Evolutionary conservation across 2,329 filamentous ascomycete species (phyloP).

Genomic region (Bipolaris zeicola): DNA sequence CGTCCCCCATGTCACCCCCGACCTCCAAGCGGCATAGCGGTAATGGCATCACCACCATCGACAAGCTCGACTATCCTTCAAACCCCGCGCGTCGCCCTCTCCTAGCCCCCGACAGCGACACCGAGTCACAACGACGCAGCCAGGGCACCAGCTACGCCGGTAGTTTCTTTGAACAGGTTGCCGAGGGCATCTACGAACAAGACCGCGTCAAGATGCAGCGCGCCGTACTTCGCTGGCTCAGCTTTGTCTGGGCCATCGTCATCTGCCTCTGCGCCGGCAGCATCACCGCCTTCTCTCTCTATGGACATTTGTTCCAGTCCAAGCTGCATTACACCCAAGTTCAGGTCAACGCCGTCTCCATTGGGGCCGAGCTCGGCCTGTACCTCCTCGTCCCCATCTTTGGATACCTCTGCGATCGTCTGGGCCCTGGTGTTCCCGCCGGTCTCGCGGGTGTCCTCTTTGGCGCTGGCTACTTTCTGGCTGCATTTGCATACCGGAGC

Average conservation of each 20-base stretch:
- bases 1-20: slow-evolving; percentile 34
- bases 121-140: slow-evolving; percentile 43
- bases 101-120: slow-evolving; percentile 46
- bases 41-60: slow-evolving; percentile 46
- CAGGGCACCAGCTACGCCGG: slow-evolving; percentile 55
- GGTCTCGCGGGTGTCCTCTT: slow-evolving; percentile 75
- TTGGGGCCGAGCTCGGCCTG: slow-evolving; percentile 83
- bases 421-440: slow-evolving; percentile 78
- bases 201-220: slow-evolving; percentile 61
- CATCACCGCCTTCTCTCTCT: slow-evolving; percentile 91
- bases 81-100: slow-evolving; percentile 50
- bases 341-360: slow-evolving; percentile 88
- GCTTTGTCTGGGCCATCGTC: slow-evolving; percentile 65
- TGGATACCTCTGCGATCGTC: slow-evolving; percentile 89
- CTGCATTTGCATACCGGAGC: slow-evolving; percentile 76
- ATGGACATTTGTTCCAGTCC: slow-evolving; percentile 87
- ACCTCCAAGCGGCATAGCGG: slow-evolving; percentile 41
- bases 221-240: slow-evolving; percentile 59
- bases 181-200: slow-evolving; percentile 63
- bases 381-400: slow-evolving; percentile 91
- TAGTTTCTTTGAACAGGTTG: slow-evolving; percentile 65
- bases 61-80: slow-evolving; percentile 58
- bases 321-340: slow-evolving; percentile 87
- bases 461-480: slow-evolving; percentile 79
- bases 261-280: slow-evolving; percentile 83